Evolutionary conservation across 331 rosid species (phyloP).

Genomic region (Acacia concinna): DNA sequence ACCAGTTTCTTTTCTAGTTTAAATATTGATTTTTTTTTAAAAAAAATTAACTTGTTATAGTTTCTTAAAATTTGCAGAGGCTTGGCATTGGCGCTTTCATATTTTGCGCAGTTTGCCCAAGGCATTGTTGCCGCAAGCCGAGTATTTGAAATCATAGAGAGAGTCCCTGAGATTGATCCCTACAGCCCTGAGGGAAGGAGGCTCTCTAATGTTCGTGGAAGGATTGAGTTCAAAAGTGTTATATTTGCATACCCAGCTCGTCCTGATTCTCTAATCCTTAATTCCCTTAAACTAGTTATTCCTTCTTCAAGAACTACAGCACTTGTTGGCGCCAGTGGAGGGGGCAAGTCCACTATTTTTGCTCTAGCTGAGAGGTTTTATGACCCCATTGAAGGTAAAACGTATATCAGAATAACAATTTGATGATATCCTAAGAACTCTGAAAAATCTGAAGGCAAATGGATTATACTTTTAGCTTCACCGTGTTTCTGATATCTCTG

Average conservation of each 20-base stretch:
- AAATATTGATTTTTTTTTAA: not conserved
- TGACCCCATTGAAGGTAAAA: slow-evolving; percentile 70
- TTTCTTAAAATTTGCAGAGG: slow-evolving; percentile 48
- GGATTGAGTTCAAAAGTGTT: slow-evolving; percentile 72
- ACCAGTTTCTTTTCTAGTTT: not conserved
- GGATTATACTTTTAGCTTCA: not conserved
- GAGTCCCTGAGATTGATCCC: slow-evolving; percentile 87
- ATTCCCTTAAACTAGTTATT: slow-evolving; percentile 61
- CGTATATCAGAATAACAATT: slow-evolving; percentile 14
- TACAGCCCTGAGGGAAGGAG: slow-evolving; percentile 64
- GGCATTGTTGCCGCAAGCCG: slow-evolving; percentile 94
- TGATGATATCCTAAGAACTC: not conserved
- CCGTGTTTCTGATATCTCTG: slow-evolving; percentile 30
- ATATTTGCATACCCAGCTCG: slow-evolving; percentile 81
- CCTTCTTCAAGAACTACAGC: slow-evolving; percentile 77
- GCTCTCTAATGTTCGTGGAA: slow-evolving; percentile 59
- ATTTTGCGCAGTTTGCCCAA: slow-evolving; percentile 90
- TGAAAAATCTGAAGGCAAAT: not conserved
- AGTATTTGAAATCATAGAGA: slow-evolving; percentile 72
- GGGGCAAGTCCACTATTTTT: slow-evolving; percentile 92
- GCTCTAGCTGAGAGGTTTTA: slow-evolving; percentile 90
- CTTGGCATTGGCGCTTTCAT: slow-evolving; percentile 82
- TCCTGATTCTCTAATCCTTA: slow-evolving; percentile 59
- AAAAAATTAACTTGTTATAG: not conserved
- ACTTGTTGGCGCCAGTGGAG: slow-evolving; percentile 88